Conservation (phyloP, 257 asterid species). For the Osmanthus fragrans region DNA sequence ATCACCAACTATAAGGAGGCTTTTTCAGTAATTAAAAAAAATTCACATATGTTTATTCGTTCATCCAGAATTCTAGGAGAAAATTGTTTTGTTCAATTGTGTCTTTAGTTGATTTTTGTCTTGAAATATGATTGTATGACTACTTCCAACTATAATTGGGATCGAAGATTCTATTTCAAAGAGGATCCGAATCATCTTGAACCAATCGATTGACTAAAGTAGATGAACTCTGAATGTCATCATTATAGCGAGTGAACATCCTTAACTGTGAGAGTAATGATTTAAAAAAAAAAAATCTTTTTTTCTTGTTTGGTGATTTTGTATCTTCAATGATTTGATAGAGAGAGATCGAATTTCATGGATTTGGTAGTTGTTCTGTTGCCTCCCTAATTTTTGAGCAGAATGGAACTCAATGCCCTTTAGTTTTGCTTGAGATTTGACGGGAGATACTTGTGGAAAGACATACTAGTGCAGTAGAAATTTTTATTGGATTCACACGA, state of each 20-base stretch:
- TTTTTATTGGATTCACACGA: background rate
- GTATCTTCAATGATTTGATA: background rate
- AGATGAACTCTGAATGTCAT: background rate
- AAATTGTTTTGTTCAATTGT: background rate
- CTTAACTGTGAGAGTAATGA: background rate
- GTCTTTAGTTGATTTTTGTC: background rate
- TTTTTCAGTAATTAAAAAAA: too few species aligned
- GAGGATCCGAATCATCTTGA: background rate
- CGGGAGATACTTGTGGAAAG: background rate
- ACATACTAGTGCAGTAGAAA: background rate
- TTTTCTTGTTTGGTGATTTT: background rate
- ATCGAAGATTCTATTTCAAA: background rate
- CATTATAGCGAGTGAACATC: background rate
- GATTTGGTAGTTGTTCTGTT: background rate
- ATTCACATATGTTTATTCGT: too few species aligned
- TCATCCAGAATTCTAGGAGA: background rate
- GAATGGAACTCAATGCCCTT: background rate
- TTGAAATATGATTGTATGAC: background rate
- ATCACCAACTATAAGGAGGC: too few species aligned
- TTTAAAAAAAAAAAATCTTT: too few species aligned
- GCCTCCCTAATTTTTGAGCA: background rate
- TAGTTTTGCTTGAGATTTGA: background rate
- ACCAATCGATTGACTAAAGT: background rate
- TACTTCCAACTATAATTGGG: background rate
- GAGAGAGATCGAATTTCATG: background rate